Evolutionary conservation across 2,329 filamentous ascomycete genomes (phyloP).

Genomic region (Magnaporthiopsis incrustans): DNA sequence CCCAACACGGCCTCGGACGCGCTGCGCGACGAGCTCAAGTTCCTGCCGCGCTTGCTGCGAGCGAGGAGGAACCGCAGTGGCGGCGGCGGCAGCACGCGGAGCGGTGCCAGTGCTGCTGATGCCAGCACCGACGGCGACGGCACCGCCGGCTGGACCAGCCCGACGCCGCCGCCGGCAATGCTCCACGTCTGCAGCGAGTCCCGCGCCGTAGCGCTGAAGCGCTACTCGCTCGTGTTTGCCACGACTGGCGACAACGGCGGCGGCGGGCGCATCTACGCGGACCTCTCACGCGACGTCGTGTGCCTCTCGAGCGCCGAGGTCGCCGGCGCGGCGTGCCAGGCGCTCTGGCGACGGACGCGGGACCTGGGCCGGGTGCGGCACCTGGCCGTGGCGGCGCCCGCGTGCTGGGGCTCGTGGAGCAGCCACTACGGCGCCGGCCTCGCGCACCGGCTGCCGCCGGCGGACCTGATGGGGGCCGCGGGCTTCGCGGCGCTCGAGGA

Average conservation of each 20-base stretch:
- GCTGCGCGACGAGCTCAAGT: not conserved
- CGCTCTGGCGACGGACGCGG: conserved; percentile 5
- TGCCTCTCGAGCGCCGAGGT: conserved; percentile 6
- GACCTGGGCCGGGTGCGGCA: conserved; percentile 4
- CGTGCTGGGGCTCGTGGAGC: conserved; percentile 6
- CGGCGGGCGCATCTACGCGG: conserved; percentile 6
- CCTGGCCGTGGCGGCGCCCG: conserved; percentile 6
- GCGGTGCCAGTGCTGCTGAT: not conserved
- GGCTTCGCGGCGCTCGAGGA: conserved; percentile 7
- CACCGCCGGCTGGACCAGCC: conserved; percentile 4
- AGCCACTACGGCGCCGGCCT: conserved; percentile 9
- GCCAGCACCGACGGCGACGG: not conserved
- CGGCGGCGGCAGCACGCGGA: too few relatives aligned
- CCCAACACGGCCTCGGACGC: not conserved
- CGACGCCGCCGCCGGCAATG: conserved; percentile 4
- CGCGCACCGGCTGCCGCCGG: conserved; percentile 8
- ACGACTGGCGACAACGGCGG: not conserved
- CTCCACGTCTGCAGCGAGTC: conserved; percentile 8
- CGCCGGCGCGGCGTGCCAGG: not conserved
- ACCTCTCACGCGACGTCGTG: conserved; percentile 6
- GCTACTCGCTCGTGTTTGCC: conserved; percentile 6
- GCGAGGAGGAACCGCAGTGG: not conserved
- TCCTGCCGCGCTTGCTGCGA: not conserved
- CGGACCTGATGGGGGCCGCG: not conserved
- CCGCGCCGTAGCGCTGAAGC: conserved; percentile 7